Percentiles rank a stretch among this genome's conserved stretches.
These are phyloP conservation scores for Salix arbutifolia DNA, from an alignment of 345 rosid genomes.

Conservation along the genomic window DNA sequence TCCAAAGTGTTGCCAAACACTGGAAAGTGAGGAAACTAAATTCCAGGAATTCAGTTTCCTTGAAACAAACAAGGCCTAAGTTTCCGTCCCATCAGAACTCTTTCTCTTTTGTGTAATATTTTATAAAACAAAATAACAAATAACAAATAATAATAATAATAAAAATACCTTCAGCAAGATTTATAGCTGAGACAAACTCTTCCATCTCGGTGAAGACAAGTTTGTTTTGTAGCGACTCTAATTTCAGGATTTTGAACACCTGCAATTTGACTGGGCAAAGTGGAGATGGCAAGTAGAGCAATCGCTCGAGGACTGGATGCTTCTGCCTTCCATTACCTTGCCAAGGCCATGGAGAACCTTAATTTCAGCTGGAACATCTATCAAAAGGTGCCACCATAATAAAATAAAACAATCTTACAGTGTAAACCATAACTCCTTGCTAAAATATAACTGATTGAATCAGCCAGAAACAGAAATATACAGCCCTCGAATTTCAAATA, in stretches of 20 bases:
- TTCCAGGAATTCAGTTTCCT: no score
- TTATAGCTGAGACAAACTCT: slow-evolving; percentile 90
- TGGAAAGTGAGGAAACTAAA: no score
- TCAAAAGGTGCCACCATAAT: slow-evolving; percentile 21
- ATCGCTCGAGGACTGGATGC: slow-evolving; percentile 68
- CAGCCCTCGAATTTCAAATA: slow-evolving; percentile 2
- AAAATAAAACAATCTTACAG: background rate
- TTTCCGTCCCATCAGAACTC: background rate
- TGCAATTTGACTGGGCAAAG: slow-evolving; percentile 33
- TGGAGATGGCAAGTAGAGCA: slow-evolving; percentile 58
- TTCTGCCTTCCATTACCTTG: slow-evolving; percentile 77
- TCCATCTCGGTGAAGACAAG: slow-evolving; percentile 91
- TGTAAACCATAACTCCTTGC: background rate
- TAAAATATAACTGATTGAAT: slow-evolving; percentile 10
- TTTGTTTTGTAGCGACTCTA: slow-evolving; percentile 68
- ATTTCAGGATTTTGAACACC: slow-evolving; percentile 41
- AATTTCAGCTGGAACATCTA: slow-evolving; percentile 78
- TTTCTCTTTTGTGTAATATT: background rate
- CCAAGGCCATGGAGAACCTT: slow-evolving; percentile 91
- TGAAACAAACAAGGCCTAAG: no score
- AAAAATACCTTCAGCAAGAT: slow-evolving; percentile 66
- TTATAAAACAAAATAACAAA: background rate
- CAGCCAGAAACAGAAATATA: slow-evolving; percentile 3
- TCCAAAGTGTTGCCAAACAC: no score
- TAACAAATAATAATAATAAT: background rate